Evolutionary conservation across 2,329 filamentous ascomycete genomes (phyloP), one percentile per base, ranked within the genome.

Genomic region (Aspergillus ochraceus): DNA sequence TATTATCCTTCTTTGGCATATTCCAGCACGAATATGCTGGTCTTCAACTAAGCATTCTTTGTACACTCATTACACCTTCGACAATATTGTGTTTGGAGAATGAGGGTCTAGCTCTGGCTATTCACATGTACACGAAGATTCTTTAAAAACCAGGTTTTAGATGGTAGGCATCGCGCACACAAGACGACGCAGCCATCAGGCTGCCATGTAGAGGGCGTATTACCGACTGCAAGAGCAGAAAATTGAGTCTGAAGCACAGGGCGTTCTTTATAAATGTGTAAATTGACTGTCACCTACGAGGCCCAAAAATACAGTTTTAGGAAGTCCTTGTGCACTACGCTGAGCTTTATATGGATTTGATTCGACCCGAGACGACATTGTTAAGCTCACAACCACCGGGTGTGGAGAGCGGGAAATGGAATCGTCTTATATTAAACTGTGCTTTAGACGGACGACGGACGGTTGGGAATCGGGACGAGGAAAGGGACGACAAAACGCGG

Each of bases 371-470:
- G 50, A 59, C 52, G 50, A 60, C 39, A 56, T 32, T 36, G 49
- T 24, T 51, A 26, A 59, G 24, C 56, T 63, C 57, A 60, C 39
- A 59, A 57, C 56, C 61, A 62, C 55, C 55, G 60, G 54, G 57
- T 62, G 64, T 52, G 59, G 45, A 29, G 57, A 63, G 64, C 60
- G 65, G 60, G 55, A 52, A 57, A 57, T 54, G 49, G 58, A 61
- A 66, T 66, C 64, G 64, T 62, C 59, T 64, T 59, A 60, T 58
- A 67, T 70, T 70, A 66, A 60, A 60, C 42, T 68, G 64, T 63
- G 68, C 63, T 53, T 62, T 58, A 64, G 64, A 64, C 62, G 66
- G 56, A 61, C 58, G 65, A 65, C 61, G 66, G 63, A 60, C 60
- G 52, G 68, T 56, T 64, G 60, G 59, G 65, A 32, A 66, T 69